These are phyloP conservation scores for Ananas comosus DNA, from an alignment of 176 grass and related monocot genomes.

Conservation along the genomic window DNA sequence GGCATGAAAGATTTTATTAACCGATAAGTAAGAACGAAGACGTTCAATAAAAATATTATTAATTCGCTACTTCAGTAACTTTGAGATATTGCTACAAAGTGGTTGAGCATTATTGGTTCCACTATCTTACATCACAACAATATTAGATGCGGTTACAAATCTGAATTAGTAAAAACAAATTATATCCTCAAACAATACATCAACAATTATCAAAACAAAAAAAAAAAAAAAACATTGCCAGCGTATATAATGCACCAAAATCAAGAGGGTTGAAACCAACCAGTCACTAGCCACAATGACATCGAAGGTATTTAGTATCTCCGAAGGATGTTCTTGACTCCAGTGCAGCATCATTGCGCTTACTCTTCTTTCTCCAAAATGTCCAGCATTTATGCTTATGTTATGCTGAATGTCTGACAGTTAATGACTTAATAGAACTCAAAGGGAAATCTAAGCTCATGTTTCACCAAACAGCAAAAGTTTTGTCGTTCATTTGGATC, in stretches of 20 bases:
- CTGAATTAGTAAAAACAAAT: constrained; percentile 3
- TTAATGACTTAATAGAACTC: constrained; percentile 50
- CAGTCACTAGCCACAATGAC: constrained; percentile 97
- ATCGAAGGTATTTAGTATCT: constrained; percentile 60
- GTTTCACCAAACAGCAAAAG: too few relatives aligned
- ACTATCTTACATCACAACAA: too few relatives aligned
- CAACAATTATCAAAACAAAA: background rate
- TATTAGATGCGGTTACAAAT: too few relatives aligned
- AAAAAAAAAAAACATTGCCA: background rate
- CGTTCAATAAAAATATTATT: background rate
- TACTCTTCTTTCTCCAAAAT: constrained; percentile 66
- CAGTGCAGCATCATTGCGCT: constrained; percentile 69
- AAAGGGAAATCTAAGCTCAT: background rate
- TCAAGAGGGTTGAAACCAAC: constrained; percentile 30
- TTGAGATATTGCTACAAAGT: too few relatives aligned
- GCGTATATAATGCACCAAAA: background rate
- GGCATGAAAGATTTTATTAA: too few relatives aligned
- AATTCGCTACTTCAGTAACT: too few relatives aligned
- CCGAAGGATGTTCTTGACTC: constrained; percentile 44
- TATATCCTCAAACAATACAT: background rate
- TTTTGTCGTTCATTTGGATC: too few relatives aligned
- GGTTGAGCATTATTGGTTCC: too few relatives aligned
- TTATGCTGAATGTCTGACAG: constrained; percentile 76
- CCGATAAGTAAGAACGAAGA: background rate
- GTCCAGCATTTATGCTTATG: constrained; percentile 44